Evolutionary conservation across 306 rosid species (phyloP), one percentile per base, ranked within the genome.

Genomic region (Gillenia trifoliata): DNA sequence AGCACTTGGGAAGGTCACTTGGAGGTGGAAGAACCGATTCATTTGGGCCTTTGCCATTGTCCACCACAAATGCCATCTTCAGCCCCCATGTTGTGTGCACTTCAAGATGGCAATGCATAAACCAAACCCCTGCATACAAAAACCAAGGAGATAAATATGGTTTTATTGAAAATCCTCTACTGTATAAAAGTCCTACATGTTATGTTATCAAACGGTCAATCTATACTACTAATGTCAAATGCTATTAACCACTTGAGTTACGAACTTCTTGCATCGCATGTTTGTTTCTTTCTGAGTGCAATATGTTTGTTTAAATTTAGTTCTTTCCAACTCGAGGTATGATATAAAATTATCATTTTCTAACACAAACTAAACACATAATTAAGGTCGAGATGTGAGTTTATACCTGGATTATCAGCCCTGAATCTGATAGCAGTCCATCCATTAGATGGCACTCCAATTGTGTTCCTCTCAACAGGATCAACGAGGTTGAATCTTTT

Each of bases 81-180:
- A 92, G 64, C 66, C 97, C 93, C 93, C 96, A 88, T 57, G 91
- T 92, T n/a, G 98, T 93, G 78, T 93, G 98, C 69, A 88, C 70
- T 81, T 92, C 98, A 78, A 89, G 81, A 70, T 89, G 93, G 57
- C 93, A 89, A 77, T 91, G 97, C 92, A 91, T 88, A 74, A 92
- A 92, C 97, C 93, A 92, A 1, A 89, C 93, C 47, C 93, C 97
- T 91, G 73, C 4, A 59, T 55, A 72, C 30, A 68, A 43, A 63
- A 19, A 33, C 33, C 29, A 38, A 12, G 38, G 70, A 11, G 22
- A 16, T 43, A 66, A 29, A n/a, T 15, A 31, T 15, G 34, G 64
- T 55, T 34, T 22, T 12, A 28, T 62, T 9, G 23, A 29, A 26
- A 56, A n/a, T 26, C 4, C 22, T 8, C 3, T 26, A 25, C 1